Evolutionary conservation across 768 basidiomycete genomes (phyloP).

Genomic region (Lactarius evosmus): DNA sequence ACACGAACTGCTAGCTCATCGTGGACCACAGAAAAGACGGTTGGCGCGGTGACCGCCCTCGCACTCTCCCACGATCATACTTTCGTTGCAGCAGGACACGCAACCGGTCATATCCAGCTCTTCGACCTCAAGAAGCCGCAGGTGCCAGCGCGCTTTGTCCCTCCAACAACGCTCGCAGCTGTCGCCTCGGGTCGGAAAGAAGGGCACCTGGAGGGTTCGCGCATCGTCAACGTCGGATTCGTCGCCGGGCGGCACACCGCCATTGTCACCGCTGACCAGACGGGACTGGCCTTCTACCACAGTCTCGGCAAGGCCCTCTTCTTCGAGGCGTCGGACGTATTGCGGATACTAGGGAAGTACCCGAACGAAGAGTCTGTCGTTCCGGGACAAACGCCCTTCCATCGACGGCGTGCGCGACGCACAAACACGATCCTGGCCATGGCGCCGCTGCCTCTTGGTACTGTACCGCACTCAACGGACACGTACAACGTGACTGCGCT

Average conservation of each 20-base stretch:
- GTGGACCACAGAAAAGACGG: constrained; percentile 45
- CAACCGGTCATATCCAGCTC: constrained; percentile 78
- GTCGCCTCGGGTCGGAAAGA: constrained; percentile 77
- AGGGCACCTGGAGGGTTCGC: constrained; percentile 77
- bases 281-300: constrained; percentile 92
- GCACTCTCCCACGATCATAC: constrained; percentile 93
- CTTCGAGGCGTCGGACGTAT: constrained; percentile 90
- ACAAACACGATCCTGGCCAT: constrained; percentile 68
- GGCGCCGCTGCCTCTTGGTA: constrained; percentile 78
- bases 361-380: constrained; percentile 47
- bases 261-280: constrained; percentile 84
- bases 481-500: constrained; percentile 76
- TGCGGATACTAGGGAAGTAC: constrained; percentile 91
- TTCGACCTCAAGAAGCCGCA: constrained; percentile 75
- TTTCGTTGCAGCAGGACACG: constrained; percentile 85
- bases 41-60: constrained; percentile 83
- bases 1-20: constrained; percentile 26
- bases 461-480: constrained; percentile 71
- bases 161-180: constrained; percentile 64
- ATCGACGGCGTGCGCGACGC: constrained; percentile 50
- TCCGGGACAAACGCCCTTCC: constrained; percentile 34
- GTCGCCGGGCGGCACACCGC: constrained; percentile 91
- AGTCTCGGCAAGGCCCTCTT: constrained; percentile 91
- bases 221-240: constrained; percentile 80
- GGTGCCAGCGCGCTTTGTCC: constrained; percentile 62